Evolutionary conservation across 768 basidiomycete species (phyloP).

Genomic region (Leucosporidium scottii): DNA sequence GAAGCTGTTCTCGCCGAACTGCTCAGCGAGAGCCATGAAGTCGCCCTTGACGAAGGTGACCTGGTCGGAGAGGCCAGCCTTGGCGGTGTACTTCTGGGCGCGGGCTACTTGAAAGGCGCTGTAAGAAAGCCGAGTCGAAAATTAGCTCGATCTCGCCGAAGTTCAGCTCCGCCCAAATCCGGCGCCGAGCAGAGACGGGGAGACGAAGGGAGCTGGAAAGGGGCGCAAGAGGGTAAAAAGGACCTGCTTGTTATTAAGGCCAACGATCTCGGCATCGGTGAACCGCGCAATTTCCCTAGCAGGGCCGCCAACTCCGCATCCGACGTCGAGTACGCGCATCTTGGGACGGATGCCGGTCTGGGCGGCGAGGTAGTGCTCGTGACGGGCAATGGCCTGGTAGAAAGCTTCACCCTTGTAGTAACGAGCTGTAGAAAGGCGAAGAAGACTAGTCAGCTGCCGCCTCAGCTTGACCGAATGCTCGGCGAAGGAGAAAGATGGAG

Average conservation of each 20-base stretch:
- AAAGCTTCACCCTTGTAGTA: constrained; percentile 75
- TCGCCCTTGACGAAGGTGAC: constrained; percentile 84
- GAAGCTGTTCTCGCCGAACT: constrained; percentile 85
- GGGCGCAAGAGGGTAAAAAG: too few species aligned
- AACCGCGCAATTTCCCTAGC: constrained; percentile 92
- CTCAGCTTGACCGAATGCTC: too few species aligned
- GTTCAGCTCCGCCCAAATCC: too few species aligned
- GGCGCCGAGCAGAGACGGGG: too few species aligned
- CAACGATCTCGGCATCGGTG: constrained; percentile 72
- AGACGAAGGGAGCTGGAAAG: too few species aligned
- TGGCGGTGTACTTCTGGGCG: constrained; percentile 73
- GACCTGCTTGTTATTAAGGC: constrained; percentile 67
- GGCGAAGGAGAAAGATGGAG: constrained; percentile 33
- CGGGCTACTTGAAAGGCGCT: constrained; percentile 77
- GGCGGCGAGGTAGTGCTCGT: constrained; percentile 92
- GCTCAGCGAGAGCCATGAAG: constrained; percentile 88
- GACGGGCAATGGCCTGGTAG: constrained; percentile 57
- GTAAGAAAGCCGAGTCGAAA: too few species aligned
- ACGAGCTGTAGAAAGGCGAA: constrained; percentile 82
- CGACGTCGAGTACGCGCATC: constrained; percentile 95
- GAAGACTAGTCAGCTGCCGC: too few species aligned
- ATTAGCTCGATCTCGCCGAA: constrained; percentile 37
- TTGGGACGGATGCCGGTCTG: constrained; percentile 77
- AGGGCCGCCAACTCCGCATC: constrained; percentile 93
- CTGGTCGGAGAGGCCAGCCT: constrained; percentile 65